phyloP scores from a whole-genome alignment of 805 yeast genomes.

The Yamadazyma nakazawae region DNA sequence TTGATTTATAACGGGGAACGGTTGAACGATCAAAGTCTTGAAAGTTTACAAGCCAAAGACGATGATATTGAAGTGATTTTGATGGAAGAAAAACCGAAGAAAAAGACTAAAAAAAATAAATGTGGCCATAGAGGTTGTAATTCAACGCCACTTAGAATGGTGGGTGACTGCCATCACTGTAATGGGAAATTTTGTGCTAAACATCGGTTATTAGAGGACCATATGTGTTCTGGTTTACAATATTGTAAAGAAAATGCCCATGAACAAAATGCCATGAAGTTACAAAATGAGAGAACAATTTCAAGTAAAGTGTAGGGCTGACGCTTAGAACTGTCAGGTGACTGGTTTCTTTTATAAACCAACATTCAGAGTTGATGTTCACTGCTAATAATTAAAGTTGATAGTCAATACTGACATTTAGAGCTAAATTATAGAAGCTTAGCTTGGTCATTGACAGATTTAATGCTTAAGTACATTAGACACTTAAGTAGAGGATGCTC shows the following conservation, averaged over 20 bases:
- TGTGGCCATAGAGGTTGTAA: slow-evolving; percentile 59
- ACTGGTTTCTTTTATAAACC: no score
- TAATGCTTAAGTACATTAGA: no score
- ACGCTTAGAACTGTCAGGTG: no score
- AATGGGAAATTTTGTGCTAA: slow-evolving; percentile 82
- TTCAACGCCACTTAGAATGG: slow-evolving; percentile 60
- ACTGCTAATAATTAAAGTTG: no score
- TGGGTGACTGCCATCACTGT: slow-evolving; percentile 85
- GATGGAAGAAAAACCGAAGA: slow-evolving; percentile 12
- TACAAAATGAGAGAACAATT: slow-evolving; percentile 83
- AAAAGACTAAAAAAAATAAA: slow-evolving; percentile 36
- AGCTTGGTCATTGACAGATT: no score
- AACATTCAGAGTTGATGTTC: no score
- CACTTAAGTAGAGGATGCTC: background rate
- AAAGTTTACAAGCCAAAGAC: slow-evolving; percentile 17
- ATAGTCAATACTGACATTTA: no score
- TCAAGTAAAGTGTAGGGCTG: slow-evolving; percentile 27
- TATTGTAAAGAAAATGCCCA: slow-evolving; percentile 80
- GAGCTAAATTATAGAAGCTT: no score
- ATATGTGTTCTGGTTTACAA: slow-evolving; percentile 72
- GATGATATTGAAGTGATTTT: slow-evolving; percentile 12
- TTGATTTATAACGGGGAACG: slow-evolving; percentile 39
- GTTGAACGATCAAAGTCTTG: slow-evolving; percentile 20
- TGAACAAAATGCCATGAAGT: slow-evolving; percentile 77
- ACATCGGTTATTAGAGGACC: slow-evolving; percentile 84